Conservation (phyloP, 1,139 yeast genomes). For the Kodamaea alishanica region DNA sequence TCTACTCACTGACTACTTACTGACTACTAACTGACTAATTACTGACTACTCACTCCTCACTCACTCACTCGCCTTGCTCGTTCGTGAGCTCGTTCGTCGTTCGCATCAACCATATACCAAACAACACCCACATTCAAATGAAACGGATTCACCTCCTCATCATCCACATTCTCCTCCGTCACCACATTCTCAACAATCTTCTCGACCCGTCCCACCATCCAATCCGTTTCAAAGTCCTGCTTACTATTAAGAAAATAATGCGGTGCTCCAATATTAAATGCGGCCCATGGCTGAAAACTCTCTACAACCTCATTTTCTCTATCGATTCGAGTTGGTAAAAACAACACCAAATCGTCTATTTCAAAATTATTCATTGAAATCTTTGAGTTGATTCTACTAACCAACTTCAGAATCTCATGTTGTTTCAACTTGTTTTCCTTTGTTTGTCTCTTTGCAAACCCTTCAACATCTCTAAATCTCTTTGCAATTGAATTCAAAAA, state of each 20-base stretch:
- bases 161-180: slow-evolving; percentile 31
- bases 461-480: slow-evolving; percentile 85
- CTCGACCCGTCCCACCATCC: slow-evolving; percentile 66
- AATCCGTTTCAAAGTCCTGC: slow-evolving; percentile 46
- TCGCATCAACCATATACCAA: slow-evolving; percentile 51
- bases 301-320: slow-evolving; percentile 16
- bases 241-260: slow-evolving; percentile 52
- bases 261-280: slow-evolving; percentile 78
- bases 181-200: slow-evolving; percentile 47
- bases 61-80: too few relatives aligned
- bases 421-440: slow-evolving; percentile 62
- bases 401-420: slow-evolving; percentile 38
- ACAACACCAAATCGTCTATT: slow-evolving; percentile 71
- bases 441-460: slow-evolving; percentile 81
- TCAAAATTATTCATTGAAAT: slow-evolving; percentile 66
- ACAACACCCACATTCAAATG: slow-evolving; percentile 43
- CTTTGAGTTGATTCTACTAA: slow-evolving; percentile 42
- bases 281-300: slow-evolving; percentile 71
- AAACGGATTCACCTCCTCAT: slow-evolving; percentile 43
- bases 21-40: too few relatives aligned
- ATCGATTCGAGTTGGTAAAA: slow-evolving; percentile 69
- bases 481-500: slow-evolving; percentile 66
- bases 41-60: too few relatives aligned
- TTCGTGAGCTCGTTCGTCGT: too few relatives aligned
- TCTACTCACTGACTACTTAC: too few relatives aligned